Conservation (phyloP, 139 green algal species). For the Nannochloris sp. region DNA sequence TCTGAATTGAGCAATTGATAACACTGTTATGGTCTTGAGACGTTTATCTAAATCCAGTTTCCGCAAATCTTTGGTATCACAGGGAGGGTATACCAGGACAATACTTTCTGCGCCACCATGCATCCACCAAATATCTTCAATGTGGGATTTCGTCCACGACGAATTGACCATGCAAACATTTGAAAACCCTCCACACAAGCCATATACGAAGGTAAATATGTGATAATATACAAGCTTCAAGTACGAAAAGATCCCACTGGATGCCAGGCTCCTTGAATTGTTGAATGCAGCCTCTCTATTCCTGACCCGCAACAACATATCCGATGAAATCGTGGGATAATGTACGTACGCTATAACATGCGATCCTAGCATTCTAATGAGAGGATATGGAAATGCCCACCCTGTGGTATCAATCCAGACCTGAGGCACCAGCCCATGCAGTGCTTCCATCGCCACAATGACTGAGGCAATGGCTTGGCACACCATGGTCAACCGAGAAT, state of each 20-base stretch:
- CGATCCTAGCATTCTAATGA: slow-evolving; percentile 52
- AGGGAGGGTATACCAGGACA: slow-evolving; percentile 77
- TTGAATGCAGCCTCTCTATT: slow-evolving; percentile 48
- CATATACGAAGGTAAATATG: slow-evolving; percentile 64
- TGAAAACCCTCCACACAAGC: slow-evolving; percentile 32
- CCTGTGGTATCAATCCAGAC: slow-evolving; percentile 88
- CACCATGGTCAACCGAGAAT: slow-evolving; percentile 79
- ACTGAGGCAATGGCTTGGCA: slow-evolving; percentile 65
- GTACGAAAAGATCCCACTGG: slow-evolving; percentile 28
- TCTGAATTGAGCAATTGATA: slow-evolving; percentile 88
- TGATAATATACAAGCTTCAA: slow-evolving; percentile 87
- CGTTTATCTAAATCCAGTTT: slow-evolving; percentile 67
- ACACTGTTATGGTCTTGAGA: slow-evolving; percentile 65
- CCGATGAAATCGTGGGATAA: slow-evolving; percentile 83
- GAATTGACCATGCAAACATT: slow-evolving; percentile 83
- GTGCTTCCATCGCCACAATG: slow-evolving; percentile 54
- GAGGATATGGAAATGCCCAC: slow-evolving; percentile 85
- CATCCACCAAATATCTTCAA: slow-evolving; percentile 68
- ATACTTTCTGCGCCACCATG: slow-evolving; percentile 8
- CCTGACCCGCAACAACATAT: slow-evolving; percentile 74
- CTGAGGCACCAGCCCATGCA: slow-evolving; percentile 56
- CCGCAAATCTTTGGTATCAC: slow-evolving; percentile 65
- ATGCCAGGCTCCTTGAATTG: slow-evolving; percentile 46
- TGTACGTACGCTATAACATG: slow-evolving; percentile 79
- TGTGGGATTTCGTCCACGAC: slow-evolving; percentile 84